phyloP scores from a whole-genome alignment of 164 flowering plant genomes.

The Warburgia ugandensis region DNA sequence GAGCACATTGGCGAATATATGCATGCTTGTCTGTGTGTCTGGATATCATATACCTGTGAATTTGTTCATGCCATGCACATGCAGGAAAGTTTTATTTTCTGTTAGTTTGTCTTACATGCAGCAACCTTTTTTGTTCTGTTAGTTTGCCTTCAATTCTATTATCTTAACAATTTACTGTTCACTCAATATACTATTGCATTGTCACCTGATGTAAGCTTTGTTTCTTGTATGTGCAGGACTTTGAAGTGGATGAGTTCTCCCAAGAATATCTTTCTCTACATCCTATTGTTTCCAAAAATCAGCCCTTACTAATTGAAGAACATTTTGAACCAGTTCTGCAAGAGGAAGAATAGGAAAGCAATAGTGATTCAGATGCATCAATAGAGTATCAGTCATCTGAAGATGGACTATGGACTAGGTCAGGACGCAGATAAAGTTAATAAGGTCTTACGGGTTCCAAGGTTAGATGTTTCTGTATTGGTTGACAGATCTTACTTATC shows the following conservation, averaged over 20 bases:
- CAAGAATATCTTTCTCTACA: conserved; percentile 60
- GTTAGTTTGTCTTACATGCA: no score
- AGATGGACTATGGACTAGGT: conserved; percentile 33
- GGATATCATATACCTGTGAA: no score
- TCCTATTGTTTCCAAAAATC: conserved; percentile 55
- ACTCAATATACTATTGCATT: no score
- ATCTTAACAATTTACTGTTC: no score
- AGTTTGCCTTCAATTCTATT: no score
- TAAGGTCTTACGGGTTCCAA: conserved; percentile 41
- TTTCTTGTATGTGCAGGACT: conserved; percentile 41
- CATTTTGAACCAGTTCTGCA: conserved; percentile 73
- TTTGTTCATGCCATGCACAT: no score
- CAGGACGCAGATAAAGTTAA: conserved; percentile 11
- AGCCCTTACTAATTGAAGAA: conserved; percentile 59
- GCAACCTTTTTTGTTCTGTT: no score
- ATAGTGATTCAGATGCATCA: conserved; percentile 53
- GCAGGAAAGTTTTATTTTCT: no score
- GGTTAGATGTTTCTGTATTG: conserved; percentile 23
- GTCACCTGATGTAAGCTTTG: no score
- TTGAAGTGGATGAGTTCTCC: conserved; percentile 61
- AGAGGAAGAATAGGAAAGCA: conserved; percentile 34
- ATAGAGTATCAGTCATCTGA: conserved; percentile 38
- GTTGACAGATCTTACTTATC: neutral
- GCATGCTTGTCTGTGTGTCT: no score
- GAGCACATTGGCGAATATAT: no score